Evolutionary conservation across 2,329 filamentous ascomycete genomes (phyloP).

Genomic region (Nannizzia gypsea): DNA sequence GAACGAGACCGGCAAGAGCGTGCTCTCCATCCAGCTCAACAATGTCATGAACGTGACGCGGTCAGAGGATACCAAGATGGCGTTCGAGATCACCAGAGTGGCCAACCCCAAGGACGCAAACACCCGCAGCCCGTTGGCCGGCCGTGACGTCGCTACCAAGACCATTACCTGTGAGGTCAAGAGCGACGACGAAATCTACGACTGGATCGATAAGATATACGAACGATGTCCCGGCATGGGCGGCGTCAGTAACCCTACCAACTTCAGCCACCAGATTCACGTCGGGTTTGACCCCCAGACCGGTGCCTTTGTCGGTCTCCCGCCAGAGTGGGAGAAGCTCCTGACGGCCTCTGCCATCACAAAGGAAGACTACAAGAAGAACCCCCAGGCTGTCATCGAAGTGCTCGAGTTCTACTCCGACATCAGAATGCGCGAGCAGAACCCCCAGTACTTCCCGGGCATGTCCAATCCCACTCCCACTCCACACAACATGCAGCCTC

Average conservation of each 20-base stretch:
- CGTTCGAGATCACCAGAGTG: slow-evolving; percentile 80
- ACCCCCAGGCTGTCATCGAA: slow-evolving; percentile 66
- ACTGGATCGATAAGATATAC: slow-evolving; percentile 98
- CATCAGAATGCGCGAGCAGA: slow-evolving; percentile 52
- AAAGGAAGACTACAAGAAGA: slow-evolving; percentile 96
- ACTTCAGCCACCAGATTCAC: slow-evolving; percentile 94
- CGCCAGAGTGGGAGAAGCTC: slow-evolving; percentile 93
- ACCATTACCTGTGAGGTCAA: slow-evolving; percentile 88
- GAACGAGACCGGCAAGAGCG: slow-evolving; percentile 72
- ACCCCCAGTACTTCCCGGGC: slow-evolving; percentile 48
- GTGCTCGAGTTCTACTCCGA: slow-evolving; percentile 59
- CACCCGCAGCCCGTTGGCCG: slow-evolving; percentile 57
- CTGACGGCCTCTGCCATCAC: slow-evolving; percentile 94
- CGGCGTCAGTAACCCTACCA: slow-evolving; percentile 94
- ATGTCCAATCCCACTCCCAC: slow-evolving; percentile 49
- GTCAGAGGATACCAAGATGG: slow-evolving; percentile 80
- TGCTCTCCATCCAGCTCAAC: slow-evolving; percentile 72
- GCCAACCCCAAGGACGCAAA: slow-evolving; percentile 49
- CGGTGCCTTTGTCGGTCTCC: slow-evolving; percentile 86
- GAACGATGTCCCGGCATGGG: slow-evolving; percentile 95
- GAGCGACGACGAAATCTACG: slow-evolving; percentile 90
- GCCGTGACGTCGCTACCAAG: slow-evolving; percentile 68
- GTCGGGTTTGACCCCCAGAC: slow-evolving; percentile 94
- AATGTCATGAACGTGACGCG: slow-evolving; percentile 84
- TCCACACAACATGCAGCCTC: slow-evolving; percentile 38